A percentile compares a stretch with the other conserved stretches of the same genome.
phyloP scores from a whole-genome alignment of 225 moss, liverwort and hornwort genomes.

The Neckera pumila region DNA sequence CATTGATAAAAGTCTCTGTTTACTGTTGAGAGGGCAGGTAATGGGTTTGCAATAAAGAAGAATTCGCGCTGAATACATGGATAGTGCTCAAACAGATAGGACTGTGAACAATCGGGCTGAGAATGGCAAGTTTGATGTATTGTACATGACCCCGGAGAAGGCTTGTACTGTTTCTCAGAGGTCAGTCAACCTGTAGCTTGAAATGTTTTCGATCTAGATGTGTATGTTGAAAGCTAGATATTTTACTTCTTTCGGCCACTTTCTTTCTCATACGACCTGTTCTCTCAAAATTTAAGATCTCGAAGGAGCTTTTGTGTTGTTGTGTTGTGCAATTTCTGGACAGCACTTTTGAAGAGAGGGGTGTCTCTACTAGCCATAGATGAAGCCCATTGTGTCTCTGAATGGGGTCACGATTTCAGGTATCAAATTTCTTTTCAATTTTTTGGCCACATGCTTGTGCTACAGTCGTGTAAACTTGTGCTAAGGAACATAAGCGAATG shows the following conservation, averaged over 20 bases:
- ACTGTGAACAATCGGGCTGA: slow-evolving; percentile 51
- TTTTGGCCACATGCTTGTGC: not conserved
- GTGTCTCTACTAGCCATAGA: slow-evolving; percentile 83
- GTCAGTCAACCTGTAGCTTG: not conserved
- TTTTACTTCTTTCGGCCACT: not conserved
- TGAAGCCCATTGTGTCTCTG: slow-evolving; percentile 97
- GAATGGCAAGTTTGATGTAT: slow-evolving; percentile 66
- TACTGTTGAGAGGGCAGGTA: slow-evolving; percentile 34
- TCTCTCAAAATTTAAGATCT: not conserved
- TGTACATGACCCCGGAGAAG: slow-evolving; percentile 95
- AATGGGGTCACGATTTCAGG: slow-evolving; percentile 99
- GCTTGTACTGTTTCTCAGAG: slow-evolving; percentile 56
- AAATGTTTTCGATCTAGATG: not conserved
- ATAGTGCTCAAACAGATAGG: slow-evolving; percentile 66
- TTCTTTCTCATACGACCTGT: not conserved
- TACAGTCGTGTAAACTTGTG: not conserved
- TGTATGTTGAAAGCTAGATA: not conserved
- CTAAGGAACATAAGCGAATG: not conserved
- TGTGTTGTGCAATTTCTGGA: slow-evolving; percentile 69
- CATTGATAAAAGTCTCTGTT: not conserved
- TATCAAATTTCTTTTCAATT: not conserved
- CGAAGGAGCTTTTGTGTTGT: not conserved
- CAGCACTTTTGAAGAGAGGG: slow-evolving; percentile 59
- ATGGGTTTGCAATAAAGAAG: slow-evolving; percentile 86
- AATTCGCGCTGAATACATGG: slow-evolving; percentile 70